Evolutionary conservation across 768 basidiomycete genomes (phyloP).

Genomic region (Tephrocybe rancida): DNA sequence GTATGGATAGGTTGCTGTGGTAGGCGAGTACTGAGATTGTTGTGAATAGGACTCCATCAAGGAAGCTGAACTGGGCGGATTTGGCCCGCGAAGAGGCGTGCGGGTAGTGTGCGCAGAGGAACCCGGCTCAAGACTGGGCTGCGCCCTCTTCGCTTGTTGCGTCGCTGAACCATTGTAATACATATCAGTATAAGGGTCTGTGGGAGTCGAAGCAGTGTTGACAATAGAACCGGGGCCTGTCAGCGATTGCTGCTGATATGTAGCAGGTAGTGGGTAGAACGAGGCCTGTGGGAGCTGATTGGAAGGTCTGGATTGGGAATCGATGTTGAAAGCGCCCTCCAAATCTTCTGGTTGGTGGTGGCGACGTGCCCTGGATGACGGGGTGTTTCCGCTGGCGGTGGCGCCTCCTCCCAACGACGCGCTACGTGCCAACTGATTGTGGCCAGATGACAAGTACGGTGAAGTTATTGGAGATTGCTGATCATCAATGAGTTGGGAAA

Average conservation of each 20-base stretch:
- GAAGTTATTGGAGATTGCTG: conserved; percentile 46
- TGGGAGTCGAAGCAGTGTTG: conserved; percentile 36
- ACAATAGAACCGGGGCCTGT: conserved; percentile 32
- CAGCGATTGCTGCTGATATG: conserved; percentile 57
- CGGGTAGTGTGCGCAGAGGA: conserved; percentile 51
- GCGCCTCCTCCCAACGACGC: conserved; percentile 61
- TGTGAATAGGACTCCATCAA: conserved; percentile 74
- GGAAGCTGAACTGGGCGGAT: conserved; percentile 44
- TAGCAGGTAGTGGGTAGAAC: conserved; percentile 60
- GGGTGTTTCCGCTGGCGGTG: conserved; percentile 35
- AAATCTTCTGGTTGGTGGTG: conserved; percentile 74
- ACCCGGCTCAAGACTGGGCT: conserved; percentile 53
- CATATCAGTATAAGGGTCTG: conserved; percentile 59
- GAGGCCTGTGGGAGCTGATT: conserved; percentile 45
- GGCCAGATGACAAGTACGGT: conserved; percentile 53
- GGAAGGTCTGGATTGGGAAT: conserved; percentile 42
- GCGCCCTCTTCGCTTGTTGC: conserved; percentile 57
- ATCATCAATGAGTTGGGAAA: conserved; percentile 70
- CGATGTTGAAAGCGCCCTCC: conserved; percentile 48
- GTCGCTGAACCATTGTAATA: conserved; percentile 57
- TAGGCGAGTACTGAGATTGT: conserved; percentile 68
- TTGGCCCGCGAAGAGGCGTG: conserved; percentile 64
- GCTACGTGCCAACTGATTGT: conserved; percentile 64
- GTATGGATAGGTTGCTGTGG: conserved; percentile 54
- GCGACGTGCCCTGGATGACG: conserved; percentile 55